Evolutionary conservation across 768 basidiomycete species (phyloP).

Genomic region (Suillus plorans): DNA sequence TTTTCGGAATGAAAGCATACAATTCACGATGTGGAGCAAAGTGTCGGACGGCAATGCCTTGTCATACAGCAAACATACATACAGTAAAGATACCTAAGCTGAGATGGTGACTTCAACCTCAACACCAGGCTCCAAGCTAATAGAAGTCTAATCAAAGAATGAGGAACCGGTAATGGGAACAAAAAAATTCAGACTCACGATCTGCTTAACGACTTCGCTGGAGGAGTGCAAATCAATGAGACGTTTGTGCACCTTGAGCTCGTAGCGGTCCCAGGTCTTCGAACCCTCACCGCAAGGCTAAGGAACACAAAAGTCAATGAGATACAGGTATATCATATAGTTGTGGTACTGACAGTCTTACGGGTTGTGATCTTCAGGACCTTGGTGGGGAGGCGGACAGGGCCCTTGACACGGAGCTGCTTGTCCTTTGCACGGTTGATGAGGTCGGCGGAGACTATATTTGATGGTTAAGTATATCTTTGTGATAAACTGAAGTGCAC

Average conservation of each 20-base stretch:
- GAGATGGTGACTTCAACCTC: constrained; percentile 99
- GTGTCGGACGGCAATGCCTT: background rate
- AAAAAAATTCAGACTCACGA: constrained; percentile 57
- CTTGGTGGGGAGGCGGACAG: constrained; percentile 98
- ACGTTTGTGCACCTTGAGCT: constrained; percentile 99
- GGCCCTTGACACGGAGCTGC: constrained; percentile 98
- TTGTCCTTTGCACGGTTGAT: constrained; percentile 99
- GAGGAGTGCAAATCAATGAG: constrained; percentile 99
- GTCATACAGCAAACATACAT: background rate
- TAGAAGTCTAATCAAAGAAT: constrained; percentile 70
- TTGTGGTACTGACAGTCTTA: constrained; percentile 74
- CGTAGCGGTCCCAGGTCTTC: constrained; percentile 99
- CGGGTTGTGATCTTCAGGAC: constrained; percentile 98
- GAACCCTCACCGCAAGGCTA: constrained; percentile 99
- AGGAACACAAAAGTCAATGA: constrained; percentile 6
- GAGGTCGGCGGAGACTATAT: constrained; percentile 91
- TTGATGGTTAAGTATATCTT: background rate
- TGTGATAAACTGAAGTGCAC: constrained; percentile 17
- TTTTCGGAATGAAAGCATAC: background rate
- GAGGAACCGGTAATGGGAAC: constrained; percentile 10
- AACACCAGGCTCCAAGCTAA: constrained; percentile 98
- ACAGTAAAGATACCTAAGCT: constrained; percentile 39
- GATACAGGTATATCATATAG: background rate
- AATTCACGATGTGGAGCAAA: background rate
- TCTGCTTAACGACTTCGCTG: constrained; percentile 99